Percentiles rank a stretch among this genome's conserved stretches.
phyloP scores from a whole-genome alignment of 2,329 filamentous ascomycete genomes.

The Akanthomyces muscarius region DNA sequence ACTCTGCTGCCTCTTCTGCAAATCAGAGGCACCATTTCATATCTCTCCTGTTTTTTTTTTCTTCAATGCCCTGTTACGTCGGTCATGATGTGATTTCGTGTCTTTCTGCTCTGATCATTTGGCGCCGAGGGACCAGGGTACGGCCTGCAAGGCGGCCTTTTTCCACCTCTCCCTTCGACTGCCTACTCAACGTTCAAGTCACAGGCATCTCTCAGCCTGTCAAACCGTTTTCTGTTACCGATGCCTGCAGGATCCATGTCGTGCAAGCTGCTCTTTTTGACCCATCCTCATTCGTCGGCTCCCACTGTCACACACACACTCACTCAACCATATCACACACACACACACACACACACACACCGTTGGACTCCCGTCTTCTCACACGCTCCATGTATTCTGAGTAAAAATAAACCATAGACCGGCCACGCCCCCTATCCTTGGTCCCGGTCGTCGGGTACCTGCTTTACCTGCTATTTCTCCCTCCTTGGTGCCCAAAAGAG shows the following conservation, averaged over 20 bases:
- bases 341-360: no score
- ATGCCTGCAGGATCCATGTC: neutral
- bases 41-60: neutral
- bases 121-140: neutral
- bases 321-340: neutral
- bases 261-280: neutral
- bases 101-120: neutral
- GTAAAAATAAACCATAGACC: neutral
- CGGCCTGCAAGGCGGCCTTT: neutral
- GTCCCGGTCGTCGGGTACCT: conserved; percentile 9
- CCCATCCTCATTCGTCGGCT: neutral
- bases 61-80: neutral
- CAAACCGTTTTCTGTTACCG: neutral
- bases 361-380: neutral
- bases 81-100: neutral
- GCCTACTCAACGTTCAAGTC: neutral
- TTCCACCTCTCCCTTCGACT: neutral
- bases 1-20: neutral
- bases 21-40: neutral
- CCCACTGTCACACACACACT: neutral
- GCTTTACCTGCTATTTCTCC: neutral
- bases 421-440: neutral
- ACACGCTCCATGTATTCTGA: neutral
- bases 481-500: conserved; percentile 3
- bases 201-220: conserved; percentile 8